These are phyloP conservation scores for Daedaleopsis nitida DNA, from an alignment of 768 basidiomycete species.

Conservation along the genomic window DNA sequence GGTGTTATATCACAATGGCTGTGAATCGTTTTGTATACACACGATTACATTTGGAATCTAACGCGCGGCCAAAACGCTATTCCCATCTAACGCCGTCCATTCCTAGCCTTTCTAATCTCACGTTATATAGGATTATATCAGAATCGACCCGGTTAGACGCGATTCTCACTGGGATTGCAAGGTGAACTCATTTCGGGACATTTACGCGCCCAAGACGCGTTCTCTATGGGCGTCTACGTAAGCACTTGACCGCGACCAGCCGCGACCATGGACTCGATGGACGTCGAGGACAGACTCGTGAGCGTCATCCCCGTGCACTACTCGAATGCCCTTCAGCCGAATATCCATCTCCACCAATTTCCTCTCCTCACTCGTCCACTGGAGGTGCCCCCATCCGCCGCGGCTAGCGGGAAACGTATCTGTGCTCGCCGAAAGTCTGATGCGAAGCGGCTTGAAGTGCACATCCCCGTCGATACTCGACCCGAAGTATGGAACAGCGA, in stretches of 20 bases:
- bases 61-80: no score
- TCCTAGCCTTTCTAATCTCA: no score
- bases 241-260: not conserved
- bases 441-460: constrained; percentile 67
- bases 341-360: constrained; percentile 80
- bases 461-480: constrained; percentile 80
- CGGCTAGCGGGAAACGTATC: constrained; percentile 73
- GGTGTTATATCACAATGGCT: no score
- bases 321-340: constrained; percentile 59
- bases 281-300: constrained; percentile 61
- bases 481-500: constrained; percentile 82
- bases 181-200: not conserved
- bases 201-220: constrained; percentile 17
- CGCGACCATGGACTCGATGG: constrained; percentile 18
- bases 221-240: constrained; percentile 9
- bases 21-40: no score
- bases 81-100: no score
- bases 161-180: no score
- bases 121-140: no score
- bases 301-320: constrained; percentile 71
- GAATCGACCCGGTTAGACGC: no score
- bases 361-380: constrained; percentile 75
- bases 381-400: constrained; percentile 75
- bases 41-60: no score
- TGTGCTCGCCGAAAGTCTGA: constrained; percentile 70